Evolutionary conservation across 2,329 filamentous ascomycete genomes (phyloP), one percentile per base, ranked within the genome.

Genomic region (Diplodia corticola): DNA sequence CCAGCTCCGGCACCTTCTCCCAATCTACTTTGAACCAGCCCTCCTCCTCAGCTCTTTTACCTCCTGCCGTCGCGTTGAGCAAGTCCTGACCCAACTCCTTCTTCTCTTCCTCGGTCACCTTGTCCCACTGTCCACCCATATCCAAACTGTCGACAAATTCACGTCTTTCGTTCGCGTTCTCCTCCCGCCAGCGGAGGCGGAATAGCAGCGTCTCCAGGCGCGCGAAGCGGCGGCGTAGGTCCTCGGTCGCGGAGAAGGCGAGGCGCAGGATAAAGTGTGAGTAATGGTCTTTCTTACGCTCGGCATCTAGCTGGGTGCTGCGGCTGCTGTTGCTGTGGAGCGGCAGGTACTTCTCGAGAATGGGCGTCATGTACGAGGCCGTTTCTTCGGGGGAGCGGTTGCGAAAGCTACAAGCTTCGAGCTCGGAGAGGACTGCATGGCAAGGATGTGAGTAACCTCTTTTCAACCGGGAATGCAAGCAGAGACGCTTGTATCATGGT

Each of bases 21-120:
- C 94, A 99, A 73, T 97, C 92, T 1, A 98, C 92, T 80, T 97
- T 98, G 83, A 96, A 96, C 90, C 92, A 99, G 28, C 83, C 88
- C 72, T 95, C 92, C 49, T 97, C 92, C 17, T 97, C 92, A 12
- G 10, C 78, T 26, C 73, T 69, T 69, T 64, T 81, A n/a, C n/a
- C 54, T 2, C 54, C 54, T 2, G 54, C 40, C 81, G 51, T 55
- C 5, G 84, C 83, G 37, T 86, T 86, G 0, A 84, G 80, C 61
- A 96, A 78, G 67, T 91, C 85, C 0, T 86, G 81, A 1, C 83
- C 82, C 64, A 92, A 80, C 68, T 85, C 83, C n/a, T 80, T 86
- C 84, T 86, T 92, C 79, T 99, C 95, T 1, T 91, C 89, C 1
- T 93, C 91, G 0, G 84, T 82, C 0, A 98, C 91, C 35, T 87